Base-by-base conservation (phyloP, 257 asterid genomes). In the Solanum phureja region DNA sequence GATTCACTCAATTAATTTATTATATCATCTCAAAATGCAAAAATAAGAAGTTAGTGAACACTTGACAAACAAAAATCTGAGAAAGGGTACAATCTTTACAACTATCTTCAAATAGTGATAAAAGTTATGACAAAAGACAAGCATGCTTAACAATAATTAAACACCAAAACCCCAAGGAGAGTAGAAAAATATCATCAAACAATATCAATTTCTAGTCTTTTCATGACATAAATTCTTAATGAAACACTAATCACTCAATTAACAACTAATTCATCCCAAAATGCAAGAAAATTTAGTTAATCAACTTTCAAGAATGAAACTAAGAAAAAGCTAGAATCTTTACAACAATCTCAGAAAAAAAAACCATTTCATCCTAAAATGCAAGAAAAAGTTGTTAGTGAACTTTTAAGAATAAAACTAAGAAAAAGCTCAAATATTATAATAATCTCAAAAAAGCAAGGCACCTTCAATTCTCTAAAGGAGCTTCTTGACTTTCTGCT, bases 381-480 rank as follows among this genome's bases (percentile, higher is more conserved):
- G 11, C 38, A 31, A 37, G 10, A 21, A 79, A 71, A 83, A 19
- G 24, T 7, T 8, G 66, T 40, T 5, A 58, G 3, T 31, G 72
- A 71, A 56, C 49, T 12, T 6, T 3, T 1, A 68, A 68, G 75
- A 13, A 29, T 13, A 2, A 29, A 68, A 29, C 75, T 13, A 13
- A 3, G 21, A 13, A 29, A 69, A 29, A 23, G 38, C 37, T 69
- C 18, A 31, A 64, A 64, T 64, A 2, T n/a, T 10, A n/a, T 0
- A 49, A 14, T 14, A 49, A 49, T 49, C 19, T 49, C 21, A 4
- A 64, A 16, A 62, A 52, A 37, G 14, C 40, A 12, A 58, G 2
- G 60, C 29, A 95, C 99, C 99, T 91, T 96, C 99, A 89, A 94
- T 94, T 88, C 93, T 93, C 73, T 94, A 98, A 14, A 96, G 95